A percentile compares a stretch with the other conserved stretches of the same genome.
Evolutionary conservation across 345 rosid genomes (phyloP).

Genomic region (Lepidium aucheri): DNA sequence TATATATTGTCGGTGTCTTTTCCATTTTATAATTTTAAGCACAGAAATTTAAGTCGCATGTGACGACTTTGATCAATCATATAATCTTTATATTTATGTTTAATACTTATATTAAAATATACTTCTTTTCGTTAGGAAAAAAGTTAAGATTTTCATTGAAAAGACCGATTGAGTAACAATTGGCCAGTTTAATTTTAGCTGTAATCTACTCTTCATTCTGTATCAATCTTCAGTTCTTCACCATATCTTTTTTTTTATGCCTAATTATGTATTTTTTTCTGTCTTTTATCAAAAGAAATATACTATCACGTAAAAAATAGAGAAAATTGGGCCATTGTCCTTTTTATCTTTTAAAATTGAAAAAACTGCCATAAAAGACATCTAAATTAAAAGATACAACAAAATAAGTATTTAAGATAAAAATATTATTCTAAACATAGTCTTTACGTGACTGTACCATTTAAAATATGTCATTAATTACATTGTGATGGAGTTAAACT

Average conservation of each 20-base stretch:
- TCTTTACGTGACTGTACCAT: no score
- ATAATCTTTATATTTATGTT: neutral
- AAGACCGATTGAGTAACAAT: neutral
- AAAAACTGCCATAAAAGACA: no score
- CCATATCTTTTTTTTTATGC: neutral
- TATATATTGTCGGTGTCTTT: constrained; percentile 7
- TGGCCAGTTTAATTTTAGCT: neutral
- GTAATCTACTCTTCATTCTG: neutral
- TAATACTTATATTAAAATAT: neutral
- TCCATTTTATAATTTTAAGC: neutral
- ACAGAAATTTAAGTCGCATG: constrained; percentile 12
- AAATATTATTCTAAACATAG: no score
- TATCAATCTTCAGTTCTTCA: neutral
- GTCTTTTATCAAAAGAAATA: no score
- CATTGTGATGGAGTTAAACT: no score
- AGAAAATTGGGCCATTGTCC: no score
- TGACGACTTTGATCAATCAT: constrained; percentile 4
- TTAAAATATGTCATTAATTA: no score
- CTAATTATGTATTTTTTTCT: neutral
- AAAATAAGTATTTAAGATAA: no score
- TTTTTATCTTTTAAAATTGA: no score
- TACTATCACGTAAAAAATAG: no score
- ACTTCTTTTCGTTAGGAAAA: neutral
- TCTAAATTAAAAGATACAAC: no score
- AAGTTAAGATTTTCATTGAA: neutral